Evolutionary conservation across 257 asterid species (phyloP).

Genomic region (Solanum bulbocastanum): DNA sequence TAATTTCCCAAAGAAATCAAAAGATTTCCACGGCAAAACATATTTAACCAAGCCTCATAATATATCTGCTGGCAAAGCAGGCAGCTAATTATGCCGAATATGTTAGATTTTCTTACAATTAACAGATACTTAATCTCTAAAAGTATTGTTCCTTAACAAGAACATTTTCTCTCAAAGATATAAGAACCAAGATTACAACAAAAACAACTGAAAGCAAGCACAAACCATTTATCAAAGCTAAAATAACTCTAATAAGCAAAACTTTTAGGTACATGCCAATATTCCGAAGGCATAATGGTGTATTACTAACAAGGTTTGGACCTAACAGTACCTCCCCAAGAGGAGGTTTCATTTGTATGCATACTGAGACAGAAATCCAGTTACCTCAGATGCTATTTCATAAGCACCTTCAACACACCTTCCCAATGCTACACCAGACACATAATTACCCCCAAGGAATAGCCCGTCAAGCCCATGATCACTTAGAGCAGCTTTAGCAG

Average conservation of each 20-base stretch:
- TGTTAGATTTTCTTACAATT: background rate
- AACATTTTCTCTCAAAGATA: background rate
- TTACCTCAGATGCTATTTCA: constrained; percentile 68
- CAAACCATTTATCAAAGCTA: background rate
- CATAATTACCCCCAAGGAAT: constrained; percentile 87
- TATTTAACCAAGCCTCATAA: background rate
- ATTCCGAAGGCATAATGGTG: background rate
- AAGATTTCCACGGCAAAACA: background rate
- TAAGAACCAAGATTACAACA: background rate
- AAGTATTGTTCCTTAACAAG: background rate
- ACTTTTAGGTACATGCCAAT: background rate
- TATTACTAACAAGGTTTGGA: background rate
- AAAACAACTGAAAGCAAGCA: background rate
- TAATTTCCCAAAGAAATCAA: background rate
- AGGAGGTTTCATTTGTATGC: constrained; percentile 23
- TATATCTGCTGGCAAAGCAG: background rate
- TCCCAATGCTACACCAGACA: constrained; percentile 89
- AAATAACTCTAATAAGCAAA: background rate
- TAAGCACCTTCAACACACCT: constrained; percentile 92
- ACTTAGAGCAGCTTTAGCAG: constrained; percentile 53
- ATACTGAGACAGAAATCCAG: constrained; percentile 46
- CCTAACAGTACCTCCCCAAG: background rate
- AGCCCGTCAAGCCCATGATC: constrained; percentile 54
- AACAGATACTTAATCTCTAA: background rate
- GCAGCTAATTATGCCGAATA: background rate